A percentile compares a stretch with the other conserved stretches of the same genome.
These are phyloP conservation scores for Dionaea muscipula DNA, from an alignment of 179 eudicot species.

Conservation along the genomic window DNA sequence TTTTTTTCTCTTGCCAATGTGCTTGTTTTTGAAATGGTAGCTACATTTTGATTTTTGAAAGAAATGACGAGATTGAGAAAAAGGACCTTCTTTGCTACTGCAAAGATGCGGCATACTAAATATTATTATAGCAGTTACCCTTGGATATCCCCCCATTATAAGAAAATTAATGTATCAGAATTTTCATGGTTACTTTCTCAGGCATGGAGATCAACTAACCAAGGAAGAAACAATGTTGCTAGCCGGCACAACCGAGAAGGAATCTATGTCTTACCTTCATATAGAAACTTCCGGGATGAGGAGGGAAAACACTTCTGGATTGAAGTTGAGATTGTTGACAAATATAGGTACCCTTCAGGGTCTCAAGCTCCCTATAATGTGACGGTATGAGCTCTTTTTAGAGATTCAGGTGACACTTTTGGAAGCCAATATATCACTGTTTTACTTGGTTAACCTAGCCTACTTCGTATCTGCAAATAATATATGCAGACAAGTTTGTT, in stretches of 20 bases:
- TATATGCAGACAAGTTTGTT: slow-evolving; percentile 49
- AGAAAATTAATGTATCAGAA: background rate
- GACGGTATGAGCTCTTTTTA: slow-evolving; percentile 40
- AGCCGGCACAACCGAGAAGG: slow-evolving; percentile 70
- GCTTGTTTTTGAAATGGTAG: no score
- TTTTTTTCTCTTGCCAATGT: no score
- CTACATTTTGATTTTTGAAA: no score
- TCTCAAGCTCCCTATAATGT: slow-evolving; percentile 89
- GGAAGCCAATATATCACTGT: no score
- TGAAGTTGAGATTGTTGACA: slow-evolving; percentile 74
- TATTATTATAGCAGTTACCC: no score
- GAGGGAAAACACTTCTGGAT: slow-evolving; percentile 92
- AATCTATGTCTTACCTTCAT: slow-evolving; percentile 52
- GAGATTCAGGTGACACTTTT: background rate
- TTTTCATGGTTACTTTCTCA: slow-evolving; percentile 11
- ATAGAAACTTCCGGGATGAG: slow-evolving; percentile 85
- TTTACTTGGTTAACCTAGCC: no score
- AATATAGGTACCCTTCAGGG: slow-evolving; percentile 71
- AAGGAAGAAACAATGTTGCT: slow-evolving; percentile 79
- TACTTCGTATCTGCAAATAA: background rate
- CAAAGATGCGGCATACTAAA: no score
- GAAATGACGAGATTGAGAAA: no score
- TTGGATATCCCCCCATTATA: no score
- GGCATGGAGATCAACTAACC: slow-evolving; percentile 81
- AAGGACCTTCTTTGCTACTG: no score